phyloP scores from a whole-genome alignment of 2,329 filamentous ascomycete species.

The Alternaria novae-zelandiae region DNA sequence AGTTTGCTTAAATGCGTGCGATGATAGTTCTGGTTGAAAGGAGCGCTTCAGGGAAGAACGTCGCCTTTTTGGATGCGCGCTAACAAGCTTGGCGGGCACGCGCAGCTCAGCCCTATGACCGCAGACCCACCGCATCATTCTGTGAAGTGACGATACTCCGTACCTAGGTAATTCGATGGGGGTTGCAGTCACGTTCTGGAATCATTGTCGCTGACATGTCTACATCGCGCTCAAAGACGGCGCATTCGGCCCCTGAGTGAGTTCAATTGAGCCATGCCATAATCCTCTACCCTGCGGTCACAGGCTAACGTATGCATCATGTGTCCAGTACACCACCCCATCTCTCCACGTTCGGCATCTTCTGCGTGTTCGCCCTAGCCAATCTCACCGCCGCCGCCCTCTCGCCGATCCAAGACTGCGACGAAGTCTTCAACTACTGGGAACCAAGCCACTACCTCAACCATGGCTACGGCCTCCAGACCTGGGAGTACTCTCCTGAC shows the following conservation, averaged over 20 bases:
- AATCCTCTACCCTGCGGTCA: background rate
- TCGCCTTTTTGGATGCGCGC: conserved; percentile 37
- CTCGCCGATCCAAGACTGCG: conserved; percentile 95
- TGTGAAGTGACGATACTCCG: background rate
- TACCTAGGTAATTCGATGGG: no score
- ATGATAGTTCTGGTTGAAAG: conserved; percentile 27
- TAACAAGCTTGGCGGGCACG: conserved; percentile 28
- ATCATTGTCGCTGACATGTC: background rate
- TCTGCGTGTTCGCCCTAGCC: conserved; percentile 78
- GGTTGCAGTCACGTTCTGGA: background rate
- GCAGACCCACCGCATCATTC: conserved; percentile 5
- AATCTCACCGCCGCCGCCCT: conserved; percentile 79
- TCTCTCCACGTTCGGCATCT: conserved; percentile 74
- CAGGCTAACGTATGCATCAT: conserved; percentile 6
- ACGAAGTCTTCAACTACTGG: conserved; percentile 99
- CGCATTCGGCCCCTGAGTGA: background rate
- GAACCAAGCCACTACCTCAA: conserved; percentile 93
- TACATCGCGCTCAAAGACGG: conserved; percentile 1
- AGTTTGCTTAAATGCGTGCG: conserved; percentile 35
- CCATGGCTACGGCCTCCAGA: conserved; percentile 92
- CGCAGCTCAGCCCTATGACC: conserved; percentile 30
- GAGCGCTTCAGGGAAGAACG: conserved; percentile 20
- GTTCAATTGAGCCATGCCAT: background rate
- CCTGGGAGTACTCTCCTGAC: conserved; percentile 97
- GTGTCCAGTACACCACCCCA: conserved; percentile 22